phyloP scores from a whole-genome alignment of 2,329 filamentous ascomycete genomes.

The Phaeosphaeriaceae sp. region DNA sequence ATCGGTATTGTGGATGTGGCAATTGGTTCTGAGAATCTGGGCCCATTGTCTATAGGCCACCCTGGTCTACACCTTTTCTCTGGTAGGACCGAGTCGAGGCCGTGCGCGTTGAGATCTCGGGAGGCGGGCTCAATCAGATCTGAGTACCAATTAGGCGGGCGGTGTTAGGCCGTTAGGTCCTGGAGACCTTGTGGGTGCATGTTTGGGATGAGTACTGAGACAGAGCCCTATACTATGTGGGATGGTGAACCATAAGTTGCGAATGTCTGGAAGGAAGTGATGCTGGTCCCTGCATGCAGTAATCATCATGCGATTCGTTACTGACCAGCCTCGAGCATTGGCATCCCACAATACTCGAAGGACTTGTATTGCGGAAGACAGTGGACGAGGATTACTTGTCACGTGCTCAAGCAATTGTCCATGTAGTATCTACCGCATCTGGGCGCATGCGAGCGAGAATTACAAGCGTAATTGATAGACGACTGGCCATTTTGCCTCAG shows the following conservation, averaged over 20 bases:
- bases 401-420: no score
- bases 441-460: no score
- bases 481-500: no score
- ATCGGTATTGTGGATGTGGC: neutral
- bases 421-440: no score
- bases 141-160: conserved; percentile 17
- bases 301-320: neutral
- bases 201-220: neutral
- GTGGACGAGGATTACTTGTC: no score
- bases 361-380: no score
- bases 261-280: neutral
- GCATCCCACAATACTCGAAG: no score
- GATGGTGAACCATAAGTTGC: neutral
- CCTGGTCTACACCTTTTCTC: neutral
- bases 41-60: neutral
- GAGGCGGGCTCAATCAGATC: conserved; percentile 10
- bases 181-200: neutral
- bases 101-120: conserved; percentile 12
- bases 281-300: neutral
- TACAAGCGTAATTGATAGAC: no score
- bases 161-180: conserved; percentile 1
- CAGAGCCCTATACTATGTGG: neutral
- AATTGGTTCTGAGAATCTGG: neutral
- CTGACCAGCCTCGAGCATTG: neutral
- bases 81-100: neutral